Percentiles rank a stretch among this genome's conserved stretches.
These are phyloP conservation scores for Phytophthora pinifolia DNA, from an alignment of 352 stramenopile species.

Conservation along the genomic window DNA sequence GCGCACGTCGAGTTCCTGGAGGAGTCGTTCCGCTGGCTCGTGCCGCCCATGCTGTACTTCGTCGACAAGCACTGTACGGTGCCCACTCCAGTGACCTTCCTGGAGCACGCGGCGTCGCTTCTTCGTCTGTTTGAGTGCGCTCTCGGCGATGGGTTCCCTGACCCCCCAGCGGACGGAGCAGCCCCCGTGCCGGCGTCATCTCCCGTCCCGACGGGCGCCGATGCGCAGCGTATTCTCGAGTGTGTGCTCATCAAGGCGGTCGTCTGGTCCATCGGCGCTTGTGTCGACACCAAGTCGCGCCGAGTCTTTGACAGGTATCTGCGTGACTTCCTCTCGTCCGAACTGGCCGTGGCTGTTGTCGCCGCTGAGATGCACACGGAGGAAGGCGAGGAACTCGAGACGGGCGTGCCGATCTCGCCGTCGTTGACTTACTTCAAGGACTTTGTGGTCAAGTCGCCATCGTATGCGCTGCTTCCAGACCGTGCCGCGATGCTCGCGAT, in stretches of 20 bases:
- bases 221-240: conserved; percentile 82
- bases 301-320: conserved; percentile 85
- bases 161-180: conserved; percentile 19
- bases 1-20: conserved; percentile 51
- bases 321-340: conserved; percentile 62
- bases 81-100: conserved; percentile 85
- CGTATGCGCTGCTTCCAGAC: conserved; percentile 48
- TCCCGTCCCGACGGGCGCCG: conserved; percentile 38
- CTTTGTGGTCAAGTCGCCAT: conserved; percentile 86
- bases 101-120: conserved; percentile 89
- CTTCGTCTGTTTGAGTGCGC: conserved; percentile 83
- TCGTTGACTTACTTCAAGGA: conserved; percentile 69
- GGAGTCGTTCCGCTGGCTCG: conserved; percentile 89
- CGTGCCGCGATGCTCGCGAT: conserved; percentile 41
- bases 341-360: conserved; percentile 24
- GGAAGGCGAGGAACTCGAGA: conserved; percentile 21
- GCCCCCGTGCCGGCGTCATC: conserved; percentile 38
- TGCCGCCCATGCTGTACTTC: conserved; percentile 91
- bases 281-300: conserved; percentile 86
- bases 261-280: conserved; percentile 92
- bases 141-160: conserved; percentile 45
- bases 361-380: conserved; percentile 10
- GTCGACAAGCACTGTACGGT: conserved; percentile 89
- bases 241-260: conserved; percentile 86
- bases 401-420: conserved; percentile 17